Evolutionary conservation across 2,329 filamentous ascomycete species (phyloP).

Genomic region (Fusarium sarcochroum): DNA sequence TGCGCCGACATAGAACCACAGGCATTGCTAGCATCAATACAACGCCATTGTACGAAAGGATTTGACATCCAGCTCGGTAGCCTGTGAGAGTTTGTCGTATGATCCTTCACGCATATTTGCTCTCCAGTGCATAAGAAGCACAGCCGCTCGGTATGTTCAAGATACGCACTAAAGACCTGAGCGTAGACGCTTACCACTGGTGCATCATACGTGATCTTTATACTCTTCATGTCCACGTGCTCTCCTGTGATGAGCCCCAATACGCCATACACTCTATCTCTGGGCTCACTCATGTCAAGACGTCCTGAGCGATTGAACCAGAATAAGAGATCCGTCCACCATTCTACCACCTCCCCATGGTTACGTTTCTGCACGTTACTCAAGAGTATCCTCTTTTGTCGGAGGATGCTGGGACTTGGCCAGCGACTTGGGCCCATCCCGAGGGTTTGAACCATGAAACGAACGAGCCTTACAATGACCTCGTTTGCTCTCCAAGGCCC

Average conservation of each 20-base stretch:
- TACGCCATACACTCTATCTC: constrained; percentile 10
- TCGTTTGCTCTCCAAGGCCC: not conserved
- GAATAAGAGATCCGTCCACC: not conserved
- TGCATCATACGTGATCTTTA: not conserved
- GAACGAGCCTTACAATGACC: not conserved
- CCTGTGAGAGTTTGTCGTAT: not conserved
- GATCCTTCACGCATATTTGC: not conserved
- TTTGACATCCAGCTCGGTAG: constrained; percentile 4
- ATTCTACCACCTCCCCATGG: not conserved
- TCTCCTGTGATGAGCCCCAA: constrained; percentile 4
- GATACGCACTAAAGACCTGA: not conserved
- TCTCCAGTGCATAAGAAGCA: not conserved
- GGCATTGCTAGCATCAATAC: not conserved
- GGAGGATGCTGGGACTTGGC: not conserved
- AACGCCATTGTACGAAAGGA: not conserved
- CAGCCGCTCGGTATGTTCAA: not conserved
- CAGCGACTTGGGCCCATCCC: not conserved
- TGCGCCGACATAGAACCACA: not conserved
- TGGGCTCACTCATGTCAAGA: not conserved
- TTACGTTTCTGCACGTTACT: not conserved
- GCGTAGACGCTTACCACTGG: not conserved
- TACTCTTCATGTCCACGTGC: not conserved
- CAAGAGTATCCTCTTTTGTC: not conserved
- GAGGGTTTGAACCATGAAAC: not conserved
- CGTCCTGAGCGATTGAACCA: not conserved